Percentiles rank a stretch among this genome's conserved stretches.
Conservation (phyloP, 805 yeast genomes). For the Lachancea dasiensis region DNA sequence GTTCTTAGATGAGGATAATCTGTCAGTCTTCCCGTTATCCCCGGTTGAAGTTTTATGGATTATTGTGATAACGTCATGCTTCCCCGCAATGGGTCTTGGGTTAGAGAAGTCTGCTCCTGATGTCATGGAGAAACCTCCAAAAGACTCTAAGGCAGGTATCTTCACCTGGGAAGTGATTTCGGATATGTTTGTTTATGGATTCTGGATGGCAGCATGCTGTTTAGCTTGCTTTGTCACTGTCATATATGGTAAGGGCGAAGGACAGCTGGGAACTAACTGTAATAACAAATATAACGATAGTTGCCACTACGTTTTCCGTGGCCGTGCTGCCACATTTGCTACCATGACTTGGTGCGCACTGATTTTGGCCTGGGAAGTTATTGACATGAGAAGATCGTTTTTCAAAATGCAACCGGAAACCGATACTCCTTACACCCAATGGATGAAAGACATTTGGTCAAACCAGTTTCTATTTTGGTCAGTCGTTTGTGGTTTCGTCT, state of each 20-base stretch:
- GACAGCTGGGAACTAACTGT: constrained; percentile 60
- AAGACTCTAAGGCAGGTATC: constrained; percentile 77
- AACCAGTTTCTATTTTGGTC: constrained; percentile 83
- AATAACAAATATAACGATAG: constrained; percentile 42
- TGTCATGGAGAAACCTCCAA: constrained; percentile 92
- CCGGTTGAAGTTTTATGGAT: constrained; percentile 98
- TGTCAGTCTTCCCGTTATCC: constrained; percentile 85
- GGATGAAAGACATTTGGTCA: constrained; percentile 59
- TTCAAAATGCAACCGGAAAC: constrained; percentile 65
- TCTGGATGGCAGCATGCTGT: constrained; percentile 68
- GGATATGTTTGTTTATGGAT: constrained; percentile 69
- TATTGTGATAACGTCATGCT: constrained; percentile 95
- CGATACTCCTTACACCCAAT: constrained; percentile 53
- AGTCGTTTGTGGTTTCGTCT: constrained; percentile 57
- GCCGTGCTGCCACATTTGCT: constrained; percentile 73
- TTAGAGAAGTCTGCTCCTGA: constrained; percentile 95
- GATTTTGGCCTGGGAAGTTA: constrained; percentile 78
- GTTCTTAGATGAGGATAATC: constrained; percentile 60
- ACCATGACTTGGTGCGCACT: constrained; percentile 85
- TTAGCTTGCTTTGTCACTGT: constrained; percentile 58
- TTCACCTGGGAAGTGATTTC: constrained; percentile 60
- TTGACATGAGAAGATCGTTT: constrained; percentile 63
- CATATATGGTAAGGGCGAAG: constrained; percentile 61
- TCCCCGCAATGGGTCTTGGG: constrained; percentile 96
- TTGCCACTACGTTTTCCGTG: constrained; percentile 63